Conservation (phyloP, 495 filamentous ascomycete species). For the Podospora bellae-mahoneyi region DNA sequence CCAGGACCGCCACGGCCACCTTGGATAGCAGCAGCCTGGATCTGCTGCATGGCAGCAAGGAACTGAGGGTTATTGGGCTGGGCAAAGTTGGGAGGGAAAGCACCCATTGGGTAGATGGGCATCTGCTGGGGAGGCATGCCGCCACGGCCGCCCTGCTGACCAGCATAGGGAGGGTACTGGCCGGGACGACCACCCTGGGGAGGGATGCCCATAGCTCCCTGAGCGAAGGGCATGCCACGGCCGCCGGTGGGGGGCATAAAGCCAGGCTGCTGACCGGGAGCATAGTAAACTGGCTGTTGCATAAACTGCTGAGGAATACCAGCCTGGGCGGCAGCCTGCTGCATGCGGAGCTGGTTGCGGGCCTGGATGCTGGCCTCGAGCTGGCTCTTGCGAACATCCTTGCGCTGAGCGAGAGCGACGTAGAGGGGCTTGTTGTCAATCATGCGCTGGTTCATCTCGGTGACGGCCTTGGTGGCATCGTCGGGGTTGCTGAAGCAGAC, state of each 20-base stretch:
- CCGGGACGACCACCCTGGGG: slow-evolving; percentile 79
- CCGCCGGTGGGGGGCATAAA: slow-evolving; percentile 69
- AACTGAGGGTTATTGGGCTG: slow-evolving; percentile 52
- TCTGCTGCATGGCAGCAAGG: slow-evolving; percentile 65
- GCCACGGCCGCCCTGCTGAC: slow-evolving; percentile 78
- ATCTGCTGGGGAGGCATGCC: slow-evolving; percentile 72
- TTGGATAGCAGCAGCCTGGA: slow-evolving; percentile 55
- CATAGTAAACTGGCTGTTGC: slow-evolving; percentile 85
- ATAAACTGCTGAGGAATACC: slow-evolving; percentile 85
- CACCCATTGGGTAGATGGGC: slow-evolving; percentile 71
- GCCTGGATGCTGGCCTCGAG: slow-evolving; percentile 99
- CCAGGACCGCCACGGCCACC: slow-evolving; percentile 68
- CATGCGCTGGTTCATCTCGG: slow-evolving; percentile 99
- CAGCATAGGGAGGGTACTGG: slow-evolving; percentile 74
- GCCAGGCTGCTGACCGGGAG: slow-evolving; percentile 73
- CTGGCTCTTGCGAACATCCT: slow-evolving; percentile 98
- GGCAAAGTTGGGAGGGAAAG: slow-evolving; percentile 64
- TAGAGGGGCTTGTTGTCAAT: slow-evolving; percentile 95
- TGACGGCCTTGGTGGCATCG: slow-evolving; percentile 97
- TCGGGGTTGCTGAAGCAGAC: slow-evolving; percentile 99
- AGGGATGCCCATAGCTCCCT: slow-evolving; percentile 77
- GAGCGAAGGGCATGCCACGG: slow-evolving; percentile 85
- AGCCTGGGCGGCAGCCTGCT: slow-evolving; percentile 90
- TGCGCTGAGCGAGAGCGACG: slow-evolving; percentile 96
- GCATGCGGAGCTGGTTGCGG: slow-evolving; percentile 95